These are phyloP conservation scores for Collybiopsis confluens DNA, from an alignment of 768 basidiomycete species.

Conservation along the genomic window DNA sequence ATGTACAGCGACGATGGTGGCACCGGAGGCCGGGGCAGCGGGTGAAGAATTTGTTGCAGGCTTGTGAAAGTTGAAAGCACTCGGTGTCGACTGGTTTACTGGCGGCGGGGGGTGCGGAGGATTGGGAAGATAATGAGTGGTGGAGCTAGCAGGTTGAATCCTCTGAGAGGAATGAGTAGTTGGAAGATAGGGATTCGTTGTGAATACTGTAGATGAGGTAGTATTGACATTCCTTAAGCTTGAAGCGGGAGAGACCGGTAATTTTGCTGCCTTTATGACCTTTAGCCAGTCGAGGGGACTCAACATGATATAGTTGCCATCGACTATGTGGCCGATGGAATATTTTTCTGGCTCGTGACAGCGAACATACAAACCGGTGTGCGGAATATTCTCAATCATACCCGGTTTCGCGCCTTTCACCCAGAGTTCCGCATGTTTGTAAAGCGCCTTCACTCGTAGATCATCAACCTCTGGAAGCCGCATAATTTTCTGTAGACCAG, in stretches of 20 bases:
- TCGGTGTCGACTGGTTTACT: too few species aligned
- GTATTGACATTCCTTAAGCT: background rate
- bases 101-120: too few species aligned
- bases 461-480: background rate
- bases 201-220: background rate
- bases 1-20: too few species aligned
- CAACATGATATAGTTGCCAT: background rate
- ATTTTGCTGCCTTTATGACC: background rate
- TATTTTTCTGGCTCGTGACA: background rate
- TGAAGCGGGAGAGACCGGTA: background rate
- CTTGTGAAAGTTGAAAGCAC: too few species aligned
- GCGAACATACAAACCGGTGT: background rate
- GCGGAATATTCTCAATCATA: background rate
- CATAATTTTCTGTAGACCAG: too few species aligned
- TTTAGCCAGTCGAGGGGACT: background rate
- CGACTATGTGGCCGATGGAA: background rate
- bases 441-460: background rate
- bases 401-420: background rate
- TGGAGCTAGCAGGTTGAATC: too few species aligned
- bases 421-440: background rate
- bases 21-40: too few species aligned
- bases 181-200: too few species aligned
- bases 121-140: too few species aligned
- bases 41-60: too few species aligned
- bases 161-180: too few species aligned